Evolutionary conservation across 331 rosid species (phyloP).

Genomic region (Telfairia occidentalis): DNA sequence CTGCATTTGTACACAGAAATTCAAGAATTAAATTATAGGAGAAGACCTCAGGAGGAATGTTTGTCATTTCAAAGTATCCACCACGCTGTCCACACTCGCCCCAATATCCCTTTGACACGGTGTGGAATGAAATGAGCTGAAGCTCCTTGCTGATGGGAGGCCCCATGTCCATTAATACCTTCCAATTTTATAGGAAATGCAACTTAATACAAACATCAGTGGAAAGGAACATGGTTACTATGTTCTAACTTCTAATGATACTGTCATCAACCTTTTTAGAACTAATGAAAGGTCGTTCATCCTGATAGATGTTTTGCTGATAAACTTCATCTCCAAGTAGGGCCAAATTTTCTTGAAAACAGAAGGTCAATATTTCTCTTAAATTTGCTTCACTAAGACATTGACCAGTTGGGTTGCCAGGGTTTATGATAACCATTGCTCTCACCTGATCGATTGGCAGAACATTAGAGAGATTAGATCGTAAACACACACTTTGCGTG

Average conservation of each 20-base stretch:
- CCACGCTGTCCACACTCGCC: constrained; percentile 99
- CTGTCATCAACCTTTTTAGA: constrained; percentile 50
- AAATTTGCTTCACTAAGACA: constrained; percentile 82
- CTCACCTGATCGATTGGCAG: constrained; percentile 41
- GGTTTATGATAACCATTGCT: constrained; percentile 98
- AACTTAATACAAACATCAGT: background rate
- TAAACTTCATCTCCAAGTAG: constrained; percentile 98
- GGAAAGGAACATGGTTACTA: background rate
- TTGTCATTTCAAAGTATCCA: constrained; percentile 96
- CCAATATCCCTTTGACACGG: constrained; percentile 90
- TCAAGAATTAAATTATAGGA: constrained; percentile 9
- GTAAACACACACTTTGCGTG: background rate
- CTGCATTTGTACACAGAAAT: background rate
- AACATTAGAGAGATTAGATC: background rate
- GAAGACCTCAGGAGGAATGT: constrained; percentile 76
- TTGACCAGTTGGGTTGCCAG: constrained; percentile 97
- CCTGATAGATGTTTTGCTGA: constrained; percentile 90
- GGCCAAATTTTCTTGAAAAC: constrained; percentile 62
- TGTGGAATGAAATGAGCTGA: constrained; percentile 84
- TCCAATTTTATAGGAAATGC: constrained; percentile 7
- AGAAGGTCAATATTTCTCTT: constrained; percentile 53
- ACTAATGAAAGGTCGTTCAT: constrained; percentile 85
- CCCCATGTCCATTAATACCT: constrained; percentile 82
- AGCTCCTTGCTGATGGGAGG: constrained; percentile 73
- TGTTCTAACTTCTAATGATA: background rate